Conservation (phyloP, 306 rosid species). For the Trifolium subterraneum region DNA sequence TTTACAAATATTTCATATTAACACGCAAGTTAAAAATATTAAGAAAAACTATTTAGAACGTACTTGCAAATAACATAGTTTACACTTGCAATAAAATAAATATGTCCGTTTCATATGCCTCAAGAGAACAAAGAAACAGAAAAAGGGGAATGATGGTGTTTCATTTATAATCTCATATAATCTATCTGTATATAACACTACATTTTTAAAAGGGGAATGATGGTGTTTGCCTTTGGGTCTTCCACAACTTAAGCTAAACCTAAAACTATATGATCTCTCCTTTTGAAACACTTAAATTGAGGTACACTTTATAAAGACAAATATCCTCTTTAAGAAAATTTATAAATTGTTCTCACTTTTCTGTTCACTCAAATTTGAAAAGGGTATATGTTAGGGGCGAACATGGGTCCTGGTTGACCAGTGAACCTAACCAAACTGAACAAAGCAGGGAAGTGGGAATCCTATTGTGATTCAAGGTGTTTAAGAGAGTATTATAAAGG, state of each 20-base stretch:
- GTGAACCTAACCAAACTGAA: neutral
- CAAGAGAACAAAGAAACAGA: neutral
- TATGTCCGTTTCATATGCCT: neutral
- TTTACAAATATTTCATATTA: too few relatives aligned
- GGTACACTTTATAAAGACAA: neutral
- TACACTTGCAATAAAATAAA: neutral
- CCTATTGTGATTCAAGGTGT: slow-evolving; percentile 17
- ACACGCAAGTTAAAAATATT: neutral
- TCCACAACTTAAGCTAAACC: neutral
- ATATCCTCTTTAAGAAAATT: neutral
- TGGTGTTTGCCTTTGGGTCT: neutral
- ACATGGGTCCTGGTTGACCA: neutral
- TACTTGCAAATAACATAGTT: neutral
- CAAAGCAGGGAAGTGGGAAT: slow-evolving; percentile 8
- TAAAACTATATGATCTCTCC: neutral
- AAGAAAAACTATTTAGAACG: neutral
- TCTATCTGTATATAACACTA: neutral
- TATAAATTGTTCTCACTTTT: neutral
- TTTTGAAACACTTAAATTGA: slow-evolving; percentile 3
- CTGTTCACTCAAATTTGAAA: neutral
- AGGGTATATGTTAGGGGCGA: neutral
- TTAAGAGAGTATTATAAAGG: neutral
- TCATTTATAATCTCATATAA: neutral
- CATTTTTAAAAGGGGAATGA: neutral
- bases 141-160: too few relatives aligned